phyloP scores from a whole-genome alignment of 768 basidiomycete genomes.

The Boletus rubescentipes region DNA sequence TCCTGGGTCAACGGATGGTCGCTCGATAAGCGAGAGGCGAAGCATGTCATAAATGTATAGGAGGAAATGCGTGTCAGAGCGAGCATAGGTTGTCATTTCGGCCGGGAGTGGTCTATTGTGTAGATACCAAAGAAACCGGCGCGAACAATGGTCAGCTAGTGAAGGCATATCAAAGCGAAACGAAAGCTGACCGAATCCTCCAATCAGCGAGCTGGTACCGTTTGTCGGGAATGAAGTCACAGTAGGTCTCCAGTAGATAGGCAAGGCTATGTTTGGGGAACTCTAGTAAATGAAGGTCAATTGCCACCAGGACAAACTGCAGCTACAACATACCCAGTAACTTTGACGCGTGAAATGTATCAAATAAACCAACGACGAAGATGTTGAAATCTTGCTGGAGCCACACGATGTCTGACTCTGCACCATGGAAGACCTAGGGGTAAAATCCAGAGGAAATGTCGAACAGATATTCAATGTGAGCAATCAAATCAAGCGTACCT shows the following conservation, averaged over 20 bases:
- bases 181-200: slow-evolving; percentile 71
- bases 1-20: slow-evolving; percentile 37
- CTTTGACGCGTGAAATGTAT: slow-evolving; percentile 94
- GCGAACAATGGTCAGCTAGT: neutral
- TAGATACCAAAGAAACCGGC: neutral
- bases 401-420: slow-evolving; percentile 93
- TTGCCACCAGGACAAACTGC: neutral
- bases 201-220: slow-evolving; percentile 97
- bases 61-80: slow-evolving; percentile 95
- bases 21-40: slow-evolving; percentile 82
- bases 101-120: slow-evolving; percentile 65
- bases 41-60: slow-evolving; percentile 91
- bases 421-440: slow-evolving; percentile 86
- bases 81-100: slow-evolving; percentile 91
- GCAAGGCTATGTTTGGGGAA: slow-evolving; percentile 85
- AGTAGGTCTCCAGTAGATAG: slow-evolving; percentile 82
- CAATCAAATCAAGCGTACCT: slow-evolving; percentile 47
- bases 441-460: neutral
- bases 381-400: slow-evolving; percentile 94
- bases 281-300: slow-evolving; percentile 41
- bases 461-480: neutral
- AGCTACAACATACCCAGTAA: slow-evolving; percentile 53
- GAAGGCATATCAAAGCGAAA: neutral
- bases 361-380: slow-evolving; percentile 94
- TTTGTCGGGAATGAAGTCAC: slow-evolving; percentile 90